These are phyloP conservation scores for Penicillium brasilianum DNA, from an alignment of 2,329 filamentous ascomycete species.

Conservation along the genomic window DNA sequence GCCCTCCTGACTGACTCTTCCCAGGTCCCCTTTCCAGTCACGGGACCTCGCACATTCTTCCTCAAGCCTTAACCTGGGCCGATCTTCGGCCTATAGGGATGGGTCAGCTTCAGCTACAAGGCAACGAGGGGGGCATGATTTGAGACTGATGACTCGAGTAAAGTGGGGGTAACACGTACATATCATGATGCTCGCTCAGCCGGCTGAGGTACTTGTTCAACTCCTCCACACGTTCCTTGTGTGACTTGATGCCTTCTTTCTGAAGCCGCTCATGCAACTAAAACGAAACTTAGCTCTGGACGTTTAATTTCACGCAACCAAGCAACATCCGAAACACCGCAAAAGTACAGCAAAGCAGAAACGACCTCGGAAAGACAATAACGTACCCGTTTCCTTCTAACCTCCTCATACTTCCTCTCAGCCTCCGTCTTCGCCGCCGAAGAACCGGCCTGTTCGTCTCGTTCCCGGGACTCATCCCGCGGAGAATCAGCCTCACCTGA, in stretches of 20 bases:
- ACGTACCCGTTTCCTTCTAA: conserved; percentile 75
- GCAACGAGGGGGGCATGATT: not conserved
- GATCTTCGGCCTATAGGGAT: conserved; percentile 43
- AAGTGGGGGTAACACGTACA: conserved; percentile 58
- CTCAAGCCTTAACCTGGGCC: conserved; percentile 44
- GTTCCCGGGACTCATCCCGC: conserved; percentile 4
- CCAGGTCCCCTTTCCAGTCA: not conserved
- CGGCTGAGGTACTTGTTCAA: conserved; percentile 91
- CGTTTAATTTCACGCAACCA: not conserved
- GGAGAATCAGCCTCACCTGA: conserved; percentile 28
- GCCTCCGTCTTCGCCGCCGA: conserved; percentile 75
- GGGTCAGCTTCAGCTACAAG: conserved; percentile 19
- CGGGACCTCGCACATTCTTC: not conserved
- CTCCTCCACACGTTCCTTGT: conserved; percentile 95
- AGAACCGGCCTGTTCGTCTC: conserved; percentile 18
- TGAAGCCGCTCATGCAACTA: conserved; percentile 81
- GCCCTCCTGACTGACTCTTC: not conserved
- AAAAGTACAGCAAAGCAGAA: not conserved
- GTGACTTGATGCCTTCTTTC: conserved; percentile 88
- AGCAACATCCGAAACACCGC: not conserved
- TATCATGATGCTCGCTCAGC: conserved; percentile 96
- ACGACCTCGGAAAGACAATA: not conserved
- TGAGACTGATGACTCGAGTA: not conserved
- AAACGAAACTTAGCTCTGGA: conserved; percentile 8
- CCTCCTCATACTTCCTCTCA: conserved; percentile 80